Evolutionary conservation across 2,329 filamentous ascomycete genomes (phyloP).

Genomic region (Pseudogymnoascus sp.): DNA sequence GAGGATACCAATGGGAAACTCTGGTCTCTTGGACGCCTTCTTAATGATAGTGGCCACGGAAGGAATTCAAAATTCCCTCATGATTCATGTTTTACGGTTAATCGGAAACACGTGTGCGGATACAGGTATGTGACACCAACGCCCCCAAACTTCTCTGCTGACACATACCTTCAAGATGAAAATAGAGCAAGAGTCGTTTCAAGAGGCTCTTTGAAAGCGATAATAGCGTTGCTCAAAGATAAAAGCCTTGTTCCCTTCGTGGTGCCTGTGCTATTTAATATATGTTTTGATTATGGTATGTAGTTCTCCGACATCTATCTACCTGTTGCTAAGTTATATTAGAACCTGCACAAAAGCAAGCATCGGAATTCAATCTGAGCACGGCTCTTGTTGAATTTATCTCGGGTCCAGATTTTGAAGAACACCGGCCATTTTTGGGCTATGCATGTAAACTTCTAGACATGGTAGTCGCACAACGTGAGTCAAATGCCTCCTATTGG

Average conservation of each 20-base stretch:
- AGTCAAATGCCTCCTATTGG: constrained; percentile 11
- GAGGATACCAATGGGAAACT: constrained; percentile 48
- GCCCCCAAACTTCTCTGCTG: constrained; percentile 12
- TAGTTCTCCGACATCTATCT: constrained; percentile 14
- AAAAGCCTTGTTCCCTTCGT: constrained; percentile 44
- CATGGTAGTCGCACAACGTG: constrained; percentile 45
- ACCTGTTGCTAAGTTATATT: background rate
- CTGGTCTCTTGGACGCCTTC: constrained; percentile 50
- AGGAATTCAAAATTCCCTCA: constrained; percentile 35
- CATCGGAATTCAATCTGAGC: constrained; percentile 44
- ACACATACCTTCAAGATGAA: constrained; percentile 36
- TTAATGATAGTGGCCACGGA: constrained; percentile 37
- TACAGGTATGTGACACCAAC: constrained; percentile 34
- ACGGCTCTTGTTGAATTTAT: constrained; percentile 42
- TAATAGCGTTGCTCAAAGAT: constrained; percentile 40
- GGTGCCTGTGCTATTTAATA: constrained; percentile 54
- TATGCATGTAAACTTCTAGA: constrained; percentile 50
- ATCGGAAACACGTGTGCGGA: constrained; percentile 57
- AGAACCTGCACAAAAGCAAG: constrained; percentile 48
- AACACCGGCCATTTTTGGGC: constrained; percentile 37
- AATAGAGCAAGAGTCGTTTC: constrained; percentile 50
- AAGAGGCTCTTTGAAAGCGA: constrained; percentile 37
- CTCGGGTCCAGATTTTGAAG: constrained; percentile 35
- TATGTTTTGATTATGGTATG: constrained; percentile 56
- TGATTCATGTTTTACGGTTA: constrained; percentile 47